Conservation (phyloP, 176 grass and related monocot species). For the Avena eriantha region DNA sequence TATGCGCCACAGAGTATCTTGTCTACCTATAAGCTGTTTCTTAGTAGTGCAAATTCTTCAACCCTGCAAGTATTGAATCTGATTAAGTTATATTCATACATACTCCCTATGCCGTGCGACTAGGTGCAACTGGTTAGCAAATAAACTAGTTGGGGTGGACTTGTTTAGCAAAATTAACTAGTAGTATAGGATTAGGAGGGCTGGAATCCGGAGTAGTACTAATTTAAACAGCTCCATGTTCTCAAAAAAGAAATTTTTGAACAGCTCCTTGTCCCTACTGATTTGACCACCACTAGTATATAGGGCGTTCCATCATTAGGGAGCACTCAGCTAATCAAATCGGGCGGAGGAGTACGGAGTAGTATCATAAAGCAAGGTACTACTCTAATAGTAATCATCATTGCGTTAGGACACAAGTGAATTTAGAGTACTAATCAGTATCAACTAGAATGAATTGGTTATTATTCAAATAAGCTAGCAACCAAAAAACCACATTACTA, state of each 20-base stretch:
- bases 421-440: background rate
- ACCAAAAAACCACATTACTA: background rate
- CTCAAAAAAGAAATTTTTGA: no score
- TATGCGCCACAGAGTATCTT: no score
- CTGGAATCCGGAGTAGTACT: background rate
- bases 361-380: background rate
- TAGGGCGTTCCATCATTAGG: background rate
- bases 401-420: constrained; percentile 17
- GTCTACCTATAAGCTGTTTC: no score
- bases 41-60: no score
- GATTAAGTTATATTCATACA: no score
- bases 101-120: no score
- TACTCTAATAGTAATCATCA: constrained; percentile 28
- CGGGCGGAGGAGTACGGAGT: background rate
- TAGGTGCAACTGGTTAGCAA: no score
- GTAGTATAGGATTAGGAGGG: background rate
- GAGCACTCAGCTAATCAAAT: constrained; percentile 18
- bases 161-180: no score
- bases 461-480: background rate
- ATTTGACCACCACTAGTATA: constrained; percentile 28
- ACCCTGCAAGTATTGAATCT: no score
- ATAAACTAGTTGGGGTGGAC: no score
- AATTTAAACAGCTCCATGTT: background rate
- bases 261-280: background rate
- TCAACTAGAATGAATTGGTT: no score